These are phyloP conservation scores for Rutidosis leptorrhynchoides DNA, from an alignment of 129 eudicot species.

Conservation along the genomic window DNA sequence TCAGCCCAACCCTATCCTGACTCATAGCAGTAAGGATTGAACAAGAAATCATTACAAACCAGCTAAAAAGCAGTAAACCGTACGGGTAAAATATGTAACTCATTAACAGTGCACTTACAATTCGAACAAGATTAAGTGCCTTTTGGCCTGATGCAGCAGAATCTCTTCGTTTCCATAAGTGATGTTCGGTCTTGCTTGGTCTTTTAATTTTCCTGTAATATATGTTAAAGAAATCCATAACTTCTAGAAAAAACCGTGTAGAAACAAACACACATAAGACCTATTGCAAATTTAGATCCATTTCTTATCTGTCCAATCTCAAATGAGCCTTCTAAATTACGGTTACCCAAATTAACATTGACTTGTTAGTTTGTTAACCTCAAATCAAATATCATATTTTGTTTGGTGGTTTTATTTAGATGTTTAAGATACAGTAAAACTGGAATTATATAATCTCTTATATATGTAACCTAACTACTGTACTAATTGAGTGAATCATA, in stretches of 20 bases:
- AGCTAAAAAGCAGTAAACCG: not conserved
- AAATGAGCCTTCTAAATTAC: not conserved
- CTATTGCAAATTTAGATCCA: not conserved
- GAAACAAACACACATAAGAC: not conserved
- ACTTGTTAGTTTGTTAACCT: not conserved
- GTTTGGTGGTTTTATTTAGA: not conserved
- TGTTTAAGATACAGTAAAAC: not conserved
- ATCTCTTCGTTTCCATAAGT: slow-evolving; percentile 77
- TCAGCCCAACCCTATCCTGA: not conserved
- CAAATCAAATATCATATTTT: not conserved
- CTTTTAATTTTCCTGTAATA: slow-evolving; percentile 48
- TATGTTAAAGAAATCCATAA: not conserved
- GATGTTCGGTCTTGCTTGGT: slow-evolving; percentile 70
- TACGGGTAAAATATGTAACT: not conserved
- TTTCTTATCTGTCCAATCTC: not conserved
- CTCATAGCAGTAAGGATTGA: not conserved
- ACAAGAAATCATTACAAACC: not conserved
- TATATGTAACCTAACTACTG: not conserved
- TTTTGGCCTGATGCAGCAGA: slow-evolving; percentile 74
- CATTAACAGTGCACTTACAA: slow-evolving; percentile 37
- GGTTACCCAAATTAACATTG: not conserved
- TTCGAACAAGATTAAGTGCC: slow-evolving; percentile 66
- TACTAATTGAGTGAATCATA: not conserved
- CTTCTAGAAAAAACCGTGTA: not conserved
- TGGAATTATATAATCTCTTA: not conserved